phyloP scores from a whole-genome alignment of 441 rosid genomes.

The Iberis amara region DNA sequence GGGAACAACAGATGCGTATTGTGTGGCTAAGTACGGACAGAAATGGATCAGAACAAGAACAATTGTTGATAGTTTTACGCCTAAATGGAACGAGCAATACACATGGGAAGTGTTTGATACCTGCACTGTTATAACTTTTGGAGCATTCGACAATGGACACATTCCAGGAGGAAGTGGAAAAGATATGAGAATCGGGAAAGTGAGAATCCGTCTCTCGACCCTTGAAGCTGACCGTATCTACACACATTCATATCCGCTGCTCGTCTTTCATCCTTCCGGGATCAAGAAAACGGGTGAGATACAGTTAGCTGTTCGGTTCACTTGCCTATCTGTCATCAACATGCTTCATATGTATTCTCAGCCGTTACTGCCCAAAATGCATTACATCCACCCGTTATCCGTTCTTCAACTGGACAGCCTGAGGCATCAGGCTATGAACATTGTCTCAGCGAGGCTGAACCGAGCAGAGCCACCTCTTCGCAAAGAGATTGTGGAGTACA shows the following conservation, averaged over 20 bases:
- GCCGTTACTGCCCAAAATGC: slow-evolving; percentile 76
- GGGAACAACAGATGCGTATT: slow-evolving; percentile 81
- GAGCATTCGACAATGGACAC: slow-evolving; percentile 69
- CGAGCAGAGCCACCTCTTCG: slow-evolving; percentile 73
- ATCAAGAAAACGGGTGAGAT: slow-evolving; percentile 76
- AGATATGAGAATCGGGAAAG: slow-evolving; percentile 64
- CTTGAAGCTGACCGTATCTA: slow-evolving; percentile 63
- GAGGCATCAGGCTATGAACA: slow-evolving; percentile 72
- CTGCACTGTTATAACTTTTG: slow-evolving; percentile 70
- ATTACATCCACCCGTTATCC: slow-evolving; percentile 64
- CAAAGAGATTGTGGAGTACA: slow-evolving; percentile 75
- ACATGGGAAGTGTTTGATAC: slow-evolving; percentile 66
- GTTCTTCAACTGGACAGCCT: slow-evolving; percentile 63
- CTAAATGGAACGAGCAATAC: slow-evolving; percentile 43
- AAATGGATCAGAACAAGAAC: slow-evolving; percentile 93
- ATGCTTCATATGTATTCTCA: slow-evolving; percentile 64
- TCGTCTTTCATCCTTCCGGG: slow-evolving; percentile 53
- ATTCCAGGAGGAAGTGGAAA: slow-evolving; percentile 38
- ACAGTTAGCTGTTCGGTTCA: slow-evolving; percentile 63
- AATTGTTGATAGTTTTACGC: slow-evolving; percentile 53
- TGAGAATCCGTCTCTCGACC: slow-evolving; percentile 64
- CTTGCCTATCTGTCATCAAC: slow-evolving; percentile 47
- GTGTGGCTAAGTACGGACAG: slow-evolving; percentile 93
- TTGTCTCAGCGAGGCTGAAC: slow-evolving; percentile 58
- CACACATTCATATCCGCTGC: slow-evolving; percentile 69